These are phyloP conservation scores for Clonostachys rosea DNA, from an alignment of 2,329 filamentous ascomycete genomes.

Conservation along the genomic window DNA sequence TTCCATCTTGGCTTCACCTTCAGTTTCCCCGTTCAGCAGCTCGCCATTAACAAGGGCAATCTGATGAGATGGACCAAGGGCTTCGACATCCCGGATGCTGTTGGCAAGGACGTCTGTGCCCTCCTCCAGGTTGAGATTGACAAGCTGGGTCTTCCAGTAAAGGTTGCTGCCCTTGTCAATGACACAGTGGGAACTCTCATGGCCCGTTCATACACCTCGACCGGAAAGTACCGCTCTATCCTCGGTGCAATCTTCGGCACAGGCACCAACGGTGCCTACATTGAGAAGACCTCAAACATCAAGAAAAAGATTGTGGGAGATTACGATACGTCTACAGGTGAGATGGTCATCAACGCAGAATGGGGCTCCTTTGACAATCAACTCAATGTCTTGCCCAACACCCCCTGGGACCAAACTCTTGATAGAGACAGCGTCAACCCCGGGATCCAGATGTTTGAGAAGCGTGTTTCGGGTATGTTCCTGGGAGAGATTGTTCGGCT, in stretches of 20 bases:
- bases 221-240: slow-evolving; percentile 78
- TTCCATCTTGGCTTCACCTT: slow-evolving; percentile 99
- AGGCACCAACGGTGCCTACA: slow-evolving; percentile 94
- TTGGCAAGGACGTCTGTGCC: slow-evolving; percentile 92
- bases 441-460: slow-evolving; percentile 98
- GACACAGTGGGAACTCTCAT: slow-evolving; percentile 97
- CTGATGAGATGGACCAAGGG: slow-evolving; percentile 98
- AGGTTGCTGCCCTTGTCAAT: slow-evolving; percentile 93
- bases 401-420: slow-evolving; percentile 73
- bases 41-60: slow-evolving; percentile 90
- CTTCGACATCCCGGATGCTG: slow-evolving; percentile 90
- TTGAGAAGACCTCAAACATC: slow-evolving; percentile 84
- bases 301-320: slow-evolving; percentile 69
- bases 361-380: slow-evolving; percentile 98
- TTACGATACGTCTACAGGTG: slow-evolving; percentile 75
- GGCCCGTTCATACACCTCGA: slow-evolving; percentile 93
- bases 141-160: slow-evolving; percentile 78
- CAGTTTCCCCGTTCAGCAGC: slow-evolving; percentile 91
- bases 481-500: slow-evolving; percentile 87
- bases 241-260: slow-evolving; percentile 98
- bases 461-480: slow-evolving; percentile 98
- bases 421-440: slow-evolving; percentile 83
- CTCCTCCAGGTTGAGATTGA: slow-evolving; percentile 89
- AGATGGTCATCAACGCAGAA: slow-evolving; percentile 98
- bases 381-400: slow-evolving; percentile 81